Evolutionary conservation across 495 filamentous ascomycete species (phyloP).

Genomic region (Aspergillus ostianus): DNA sequence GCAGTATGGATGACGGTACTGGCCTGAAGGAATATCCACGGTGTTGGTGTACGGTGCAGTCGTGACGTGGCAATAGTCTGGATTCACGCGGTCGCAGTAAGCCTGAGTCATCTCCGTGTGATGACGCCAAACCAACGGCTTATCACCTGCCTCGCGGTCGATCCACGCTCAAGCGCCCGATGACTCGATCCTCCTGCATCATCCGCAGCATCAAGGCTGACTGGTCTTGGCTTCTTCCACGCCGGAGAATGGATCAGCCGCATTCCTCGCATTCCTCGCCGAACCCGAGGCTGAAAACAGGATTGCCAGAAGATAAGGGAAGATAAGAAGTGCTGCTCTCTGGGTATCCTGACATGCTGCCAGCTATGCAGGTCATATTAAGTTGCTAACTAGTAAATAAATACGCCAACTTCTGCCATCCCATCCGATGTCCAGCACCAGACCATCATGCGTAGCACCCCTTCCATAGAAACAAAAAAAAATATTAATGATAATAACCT

Average conservation of each 20-base stretch:
- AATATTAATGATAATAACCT: not conserved
- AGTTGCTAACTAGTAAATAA: not conserved
- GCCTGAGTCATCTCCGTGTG: not conserved
- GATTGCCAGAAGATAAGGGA: not conserved
- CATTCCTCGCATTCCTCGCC: not conserved
- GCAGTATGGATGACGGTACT: not conserved
- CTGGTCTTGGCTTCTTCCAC: not conserved
- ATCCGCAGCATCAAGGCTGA: not conserved
- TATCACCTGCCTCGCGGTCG: not conserved
- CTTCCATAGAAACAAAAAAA: not conserved
- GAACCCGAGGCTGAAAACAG: not conserved
- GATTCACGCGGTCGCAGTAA: not conserved
- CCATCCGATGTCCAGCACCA: conserved; percentile 25
- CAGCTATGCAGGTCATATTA: not conserved
- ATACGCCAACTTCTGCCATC: not conserved
- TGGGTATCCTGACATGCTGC: not conserved
- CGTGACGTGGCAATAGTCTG: not conserved
- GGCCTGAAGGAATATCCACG: not conserved
- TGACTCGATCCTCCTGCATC: not conserved
- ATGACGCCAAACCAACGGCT: not conserved
- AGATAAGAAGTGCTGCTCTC: not conserved
- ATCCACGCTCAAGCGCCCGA: not conserved
- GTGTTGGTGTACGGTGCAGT: too few relatives aligned
- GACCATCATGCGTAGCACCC: conserved; percentile 3
- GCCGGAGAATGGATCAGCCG: not conserved